Conservation (phyloP, 2,329 filamentous ascomycete species). For the Trichoderma sp. region DNA sequence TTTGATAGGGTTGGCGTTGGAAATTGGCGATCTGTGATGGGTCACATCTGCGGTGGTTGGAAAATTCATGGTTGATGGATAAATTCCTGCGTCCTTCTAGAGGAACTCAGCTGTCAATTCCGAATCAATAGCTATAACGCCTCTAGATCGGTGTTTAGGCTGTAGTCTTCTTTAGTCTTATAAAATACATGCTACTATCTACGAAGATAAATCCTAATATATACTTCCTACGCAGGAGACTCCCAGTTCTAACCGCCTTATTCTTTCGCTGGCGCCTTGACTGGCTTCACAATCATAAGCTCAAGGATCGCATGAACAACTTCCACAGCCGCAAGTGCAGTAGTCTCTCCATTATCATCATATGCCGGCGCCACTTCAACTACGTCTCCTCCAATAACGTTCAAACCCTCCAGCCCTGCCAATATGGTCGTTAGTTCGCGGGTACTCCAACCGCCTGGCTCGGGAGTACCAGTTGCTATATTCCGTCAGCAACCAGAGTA, state of each 20-base stretch:
- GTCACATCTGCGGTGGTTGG: background rate
- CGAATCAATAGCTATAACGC: background rate
- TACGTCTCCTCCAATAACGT: constrained; percentile 79
- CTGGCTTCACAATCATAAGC: constrained; percentile 23
- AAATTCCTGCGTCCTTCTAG: background rate
- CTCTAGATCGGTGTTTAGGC: background rate
- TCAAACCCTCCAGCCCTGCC: constrained; percentile 71
- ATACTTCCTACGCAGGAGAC: background rate
- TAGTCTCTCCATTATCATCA: constrained; percentile 72
- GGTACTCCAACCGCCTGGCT: constrained; percentile 82
- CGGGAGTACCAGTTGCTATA: constrained; percentile 74
- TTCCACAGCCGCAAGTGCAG: constrained; percentile 75
- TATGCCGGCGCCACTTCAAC: constrained; percentile 84
- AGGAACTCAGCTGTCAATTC: background rate
- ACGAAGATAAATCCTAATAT: background rate
- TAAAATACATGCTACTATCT: background rate
- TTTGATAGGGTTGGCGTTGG: background rate
- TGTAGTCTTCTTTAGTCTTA: background rate
- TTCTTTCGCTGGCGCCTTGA: constrained; percentile 11
- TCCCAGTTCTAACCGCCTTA: background rate
- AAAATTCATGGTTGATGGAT: background rate
- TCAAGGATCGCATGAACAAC: constrained; percentile 46
- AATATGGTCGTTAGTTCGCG: constrained; percentile 76
- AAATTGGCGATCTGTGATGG: background rate
- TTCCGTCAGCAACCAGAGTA: background rate